phyloP scores from a whole-genome alignment of 2,329 filamentous ascomycete genomes.

The Fusarium nodosum region DNA sequence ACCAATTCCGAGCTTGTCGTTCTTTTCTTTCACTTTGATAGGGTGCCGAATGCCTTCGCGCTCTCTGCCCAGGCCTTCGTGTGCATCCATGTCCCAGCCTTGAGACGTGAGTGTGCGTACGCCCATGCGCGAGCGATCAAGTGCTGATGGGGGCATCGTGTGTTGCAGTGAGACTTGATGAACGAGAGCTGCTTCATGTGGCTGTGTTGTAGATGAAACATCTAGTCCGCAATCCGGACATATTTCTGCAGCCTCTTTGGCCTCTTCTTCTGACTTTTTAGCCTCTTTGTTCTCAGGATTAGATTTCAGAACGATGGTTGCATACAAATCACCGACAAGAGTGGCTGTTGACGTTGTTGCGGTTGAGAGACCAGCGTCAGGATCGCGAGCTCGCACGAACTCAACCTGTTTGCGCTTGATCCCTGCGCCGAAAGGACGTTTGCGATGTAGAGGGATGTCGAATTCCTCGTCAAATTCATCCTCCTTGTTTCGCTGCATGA shows the following conservation, averaged over 20 bases:
- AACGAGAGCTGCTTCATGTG: conserved; percentile 73
- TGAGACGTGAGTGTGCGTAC: conserved; percentile 74
- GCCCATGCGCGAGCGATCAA: conserved; percentile 79
- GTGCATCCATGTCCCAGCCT: conserved; percentile 81
- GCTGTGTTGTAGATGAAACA: conserved; percentile 50
- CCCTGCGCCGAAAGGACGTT: conserved; percentile 68
- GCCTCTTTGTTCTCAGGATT: conserved; percentile 18
- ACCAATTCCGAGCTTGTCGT: conserved; percentile 81
- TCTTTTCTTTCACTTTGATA: conserved; percentile 78
- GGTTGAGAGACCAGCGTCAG: conserved; percentile 48
- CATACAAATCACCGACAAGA: conserved; percentile 69
- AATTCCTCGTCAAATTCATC: conserved; percentile 53
- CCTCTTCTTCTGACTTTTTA: conserved; percentile 35
- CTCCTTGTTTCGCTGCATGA: conserved; percentile 50
- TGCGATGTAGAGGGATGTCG: conserved; percentile 66
- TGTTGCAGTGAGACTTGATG: conserved; percentile 79
- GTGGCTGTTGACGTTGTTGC: conserved; percentile 40
- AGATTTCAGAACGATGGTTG: conserved; percentile 72
- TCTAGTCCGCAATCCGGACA: conserved; percentile 57
- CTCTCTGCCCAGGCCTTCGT: conserved; percentile 77
- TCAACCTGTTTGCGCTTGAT: conserved; percentile 67
- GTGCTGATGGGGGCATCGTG: conserved; percentile 78
- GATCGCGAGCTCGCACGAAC: conserved; percentile 68
- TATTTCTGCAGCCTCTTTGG: conserved; percentile 34
- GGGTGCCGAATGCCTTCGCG: conserved; percentile 82